Base-by-base conservation (phyloP, 257 asterid genomes). In the Plantago elongata region DNA sequence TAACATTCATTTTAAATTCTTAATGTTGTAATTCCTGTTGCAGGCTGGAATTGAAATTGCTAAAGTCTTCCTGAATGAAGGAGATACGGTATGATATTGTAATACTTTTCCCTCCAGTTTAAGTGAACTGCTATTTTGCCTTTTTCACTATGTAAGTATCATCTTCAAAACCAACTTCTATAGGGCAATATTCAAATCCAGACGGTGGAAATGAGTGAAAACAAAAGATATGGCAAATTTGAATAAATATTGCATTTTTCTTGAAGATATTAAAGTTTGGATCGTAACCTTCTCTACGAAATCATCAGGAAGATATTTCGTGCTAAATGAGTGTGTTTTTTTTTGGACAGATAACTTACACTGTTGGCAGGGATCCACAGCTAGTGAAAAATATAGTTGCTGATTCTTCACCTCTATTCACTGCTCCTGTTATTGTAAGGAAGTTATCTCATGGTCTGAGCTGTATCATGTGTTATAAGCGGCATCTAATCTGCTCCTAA, bases 41-140 rank as follows among this genome's bases (percentile, higher is more conserved):
- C 96, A 92, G 99, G 99, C 82, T 66, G 99, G 99, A 55, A 82
- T 89, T 79, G 99, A 92, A 79, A 89, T 84, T 63, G 99, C 99
- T 43, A 92, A 89, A 80, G 86, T 92, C 62, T 89, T 92, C 79
- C 87, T 92, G 55, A 69, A 78, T 83, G 70, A 87, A 81, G 97
- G 99, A 70, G 90, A 89, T 42, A 86, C 89, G 69, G 99, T 92
- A 81, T 18, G 85, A 72, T 62, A 68, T 64, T 68, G 30, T 45
- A 66, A 37, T 62, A 47, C 45, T 73, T 57, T 27, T 52, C 34
- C 46, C 40, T 71, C 11, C 30, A 51, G 40, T 66, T 1, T 7
- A 30, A 47, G 55, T 34, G 63, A 54, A 45, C 60, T 50, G 56
- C 16, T 38, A 7, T 45, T 55, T 48, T 34, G 8, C 45, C 54